Evolutionary conservation across 2,329 filamentous ascomycete species (phyloP).

Genomic region (Lachnellula suecica): DNA sequence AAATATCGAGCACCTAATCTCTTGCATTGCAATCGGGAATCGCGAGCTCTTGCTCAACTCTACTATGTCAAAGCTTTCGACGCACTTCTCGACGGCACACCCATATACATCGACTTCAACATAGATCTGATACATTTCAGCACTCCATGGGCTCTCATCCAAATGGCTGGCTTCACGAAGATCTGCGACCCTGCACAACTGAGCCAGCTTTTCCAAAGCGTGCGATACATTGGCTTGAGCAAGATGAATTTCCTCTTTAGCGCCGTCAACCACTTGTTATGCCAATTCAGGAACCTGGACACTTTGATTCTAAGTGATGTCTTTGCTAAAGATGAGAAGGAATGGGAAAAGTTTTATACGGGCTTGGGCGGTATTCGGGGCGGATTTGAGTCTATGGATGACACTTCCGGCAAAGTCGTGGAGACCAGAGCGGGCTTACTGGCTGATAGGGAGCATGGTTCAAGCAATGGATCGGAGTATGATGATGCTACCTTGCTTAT

Average conservation of each 20-base stretch:
- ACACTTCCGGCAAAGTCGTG: background rate
- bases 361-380: background rate
- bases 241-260: background rate
- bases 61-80: background rate
- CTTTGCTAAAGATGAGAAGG: background rate
- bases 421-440: background rate
- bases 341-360: background rate
- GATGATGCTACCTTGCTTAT: background rate
- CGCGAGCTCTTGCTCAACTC: background rate
- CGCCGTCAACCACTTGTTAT: background rate
- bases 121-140: background rate
- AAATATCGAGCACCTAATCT: background rate
- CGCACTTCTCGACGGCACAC: background rate
- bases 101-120: background rate
- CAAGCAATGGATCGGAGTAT: background rate
- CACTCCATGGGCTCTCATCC: background rate
- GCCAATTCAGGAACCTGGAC: background rate
- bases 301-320: background rate
- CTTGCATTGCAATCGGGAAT: background rate
- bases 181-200: background rate
- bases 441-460: background rate
- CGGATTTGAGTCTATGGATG: background rate
- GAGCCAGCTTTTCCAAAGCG: background rate
- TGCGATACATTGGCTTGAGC: background rate
- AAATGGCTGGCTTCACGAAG: background rate